These are phyloP conservation scores for Magnusiomyces paraingens DNA, from an alignment of 1,139 yeast species.

Conservation along the genomic window DNA sequence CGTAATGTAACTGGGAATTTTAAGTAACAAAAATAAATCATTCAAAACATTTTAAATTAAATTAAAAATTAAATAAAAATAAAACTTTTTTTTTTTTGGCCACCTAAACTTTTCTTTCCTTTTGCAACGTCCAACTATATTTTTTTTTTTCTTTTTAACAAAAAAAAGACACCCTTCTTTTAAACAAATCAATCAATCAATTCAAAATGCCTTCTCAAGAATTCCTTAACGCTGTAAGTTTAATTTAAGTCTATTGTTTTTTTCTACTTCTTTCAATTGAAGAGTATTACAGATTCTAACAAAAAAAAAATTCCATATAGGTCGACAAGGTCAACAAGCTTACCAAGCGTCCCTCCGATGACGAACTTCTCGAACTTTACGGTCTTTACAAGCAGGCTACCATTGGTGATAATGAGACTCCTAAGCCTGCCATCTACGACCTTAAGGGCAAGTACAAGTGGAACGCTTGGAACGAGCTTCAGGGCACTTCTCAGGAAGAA, in stretches of 20 bases:
- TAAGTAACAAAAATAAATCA: too few relatives aligned
- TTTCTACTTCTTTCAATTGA: neutral
- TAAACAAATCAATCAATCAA: neutral
- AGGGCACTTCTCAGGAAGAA: conserved; percentile 81
- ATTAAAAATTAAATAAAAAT: neutral
- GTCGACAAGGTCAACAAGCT: conserved; percentile 76
- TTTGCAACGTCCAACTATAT: neutral
- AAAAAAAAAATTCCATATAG: conserved; percentile 32
- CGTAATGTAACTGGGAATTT: too few relatives aligned
- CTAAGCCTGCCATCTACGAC: conserved; percentile 83
- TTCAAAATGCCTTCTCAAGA: conserved; percentile 26
- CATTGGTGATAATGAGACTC: conserved; percentile 83
- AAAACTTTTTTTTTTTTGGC: neutral
- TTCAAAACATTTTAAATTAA: too few relatives aligned
- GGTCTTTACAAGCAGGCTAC: conserved; percentile 97
- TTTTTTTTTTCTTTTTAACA: neutral
- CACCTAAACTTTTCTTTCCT: conserved; percentile 1
- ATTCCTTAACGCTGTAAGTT: conserved; percentile 25
- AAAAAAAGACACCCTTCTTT: too few relatives aligned
- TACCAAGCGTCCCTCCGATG: conserved; percentile 74
- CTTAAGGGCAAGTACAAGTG: conserved; percentile 95
- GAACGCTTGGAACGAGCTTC: conserved; percentile 89
- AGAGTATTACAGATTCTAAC: neutral
- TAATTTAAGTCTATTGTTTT: neutral
- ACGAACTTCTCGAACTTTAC: conserved; percentile 70